These are phyloP conservation scores for Leccinum pellstonianum DNA, from an alignment of 768 basidiomycete species.

Conservation along the genomic window DNA sequence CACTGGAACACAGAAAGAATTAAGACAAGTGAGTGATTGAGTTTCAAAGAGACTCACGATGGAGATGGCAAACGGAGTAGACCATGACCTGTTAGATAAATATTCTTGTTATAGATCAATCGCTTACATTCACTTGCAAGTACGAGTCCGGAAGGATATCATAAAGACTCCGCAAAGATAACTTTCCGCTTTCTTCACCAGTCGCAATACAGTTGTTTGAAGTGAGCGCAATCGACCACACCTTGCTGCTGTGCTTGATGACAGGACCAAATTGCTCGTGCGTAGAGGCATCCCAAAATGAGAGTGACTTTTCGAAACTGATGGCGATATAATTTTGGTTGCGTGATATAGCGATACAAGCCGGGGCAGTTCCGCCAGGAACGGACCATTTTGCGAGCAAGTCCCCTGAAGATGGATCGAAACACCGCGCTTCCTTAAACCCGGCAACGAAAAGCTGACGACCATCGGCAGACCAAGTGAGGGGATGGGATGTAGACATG, in stretches of 20 bases:
- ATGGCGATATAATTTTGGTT: not conserved
- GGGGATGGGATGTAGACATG: not conserved
- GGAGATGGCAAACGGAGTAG: not conserved
- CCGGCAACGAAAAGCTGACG: not conserved
- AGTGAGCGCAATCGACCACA: not conserved
- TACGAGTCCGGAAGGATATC: not conserved
- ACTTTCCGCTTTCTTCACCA: not conserved
- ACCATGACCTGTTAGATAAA: not conserved
- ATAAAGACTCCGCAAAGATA: not conserved
- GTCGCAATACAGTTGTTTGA: not conserved
- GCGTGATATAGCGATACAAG: not conserved
- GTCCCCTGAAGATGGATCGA: not conserved
- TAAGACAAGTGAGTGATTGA: not conserved
- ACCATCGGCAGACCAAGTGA: not conserved
- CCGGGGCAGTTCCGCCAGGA: not conserved
- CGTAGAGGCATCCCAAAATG: slow-evolving; percentile 1
- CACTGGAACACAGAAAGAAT: too few species aligned
- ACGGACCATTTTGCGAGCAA: not conserved
- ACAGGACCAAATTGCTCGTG: not conserved
- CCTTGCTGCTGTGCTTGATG: not conserved
- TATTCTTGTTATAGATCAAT: too few species aligned
- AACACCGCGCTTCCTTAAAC: not conserved
- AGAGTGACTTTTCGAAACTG: not conserved
- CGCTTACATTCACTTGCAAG: not conserved
- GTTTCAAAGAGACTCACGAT: not conserved